A percentile compares a stretch with the other conserved stretches of the same genome.
Evolutionary conservation across 352 stramenopile species (phyloP).

Genomic region (Pythium plurisporium): DNA sequence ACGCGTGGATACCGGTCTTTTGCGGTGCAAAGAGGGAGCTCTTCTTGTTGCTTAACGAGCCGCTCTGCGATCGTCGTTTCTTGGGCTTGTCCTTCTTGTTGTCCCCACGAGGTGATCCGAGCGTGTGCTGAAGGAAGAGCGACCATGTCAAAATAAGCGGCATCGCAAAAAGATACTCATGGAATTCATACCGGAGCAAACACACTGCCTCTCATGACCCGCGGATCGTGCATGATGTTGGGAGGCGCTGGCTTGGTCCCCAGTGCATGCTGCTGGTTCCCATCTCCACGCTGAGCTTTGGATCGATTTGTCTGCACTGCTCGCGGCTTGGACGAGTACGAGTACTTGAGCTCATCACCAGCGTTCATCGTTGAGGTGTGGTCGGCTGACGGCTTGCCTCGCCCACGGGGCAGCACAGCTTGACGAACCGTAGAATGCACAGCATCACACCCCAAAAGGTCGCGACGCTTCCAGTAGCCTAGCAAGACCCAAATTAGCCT

Average conservation of each 20-base stretch:
- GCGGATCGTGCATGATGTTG: conserved; percentile 79
- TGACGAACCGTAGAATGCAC: background rate
- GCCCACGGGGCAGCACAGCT: too few relatives aligned
- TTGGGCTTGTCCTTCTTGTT: conserved; percentile 27
- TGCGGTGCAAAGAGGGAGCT: conserved; percentile 33
- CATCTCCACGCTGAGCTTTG: conserved; percentile 24
- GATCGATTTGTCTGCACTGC: conserved; percentile 57
- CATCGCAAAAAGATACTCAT: background rate
- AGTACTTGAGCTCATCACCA: conserved; percentile 67
- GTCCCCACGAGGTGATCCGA: conserved; percentile 10
- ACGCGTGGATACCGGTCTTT: conserved; percentile 29
- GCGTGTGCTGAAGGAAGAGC: background rate
- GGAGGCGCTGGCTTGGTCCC: conserved; percentile 29
- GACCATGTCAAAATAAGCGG: background rate
- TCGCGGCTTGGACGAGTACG: conserved; percentile 70
- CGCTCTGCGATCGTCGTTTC: conserved; percentile 28
- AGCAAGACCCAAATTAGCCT: too few relatives aligned
- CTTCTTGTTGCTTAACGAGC: conserved; percentile 17
- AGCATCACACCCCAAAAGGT: conserved; percentile 20
- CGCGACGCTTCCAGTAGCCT: conserved; percentile 26
- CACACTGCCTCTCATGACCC: conserved; percentile 55
- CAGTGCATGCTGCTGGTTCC: background rate
- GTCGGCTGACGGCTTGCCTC: too few relatives aligned
- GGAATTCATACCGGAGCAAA: conserved; percentile 47
- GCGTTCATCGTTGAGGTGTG: conserved; percentile 22